Evolutionary conservation across 2,329 filamentous ascomycete species (phyloP), one percentile per base, ranked within the genome.

Genomic region (Fusarium sambucinum): DNA sequence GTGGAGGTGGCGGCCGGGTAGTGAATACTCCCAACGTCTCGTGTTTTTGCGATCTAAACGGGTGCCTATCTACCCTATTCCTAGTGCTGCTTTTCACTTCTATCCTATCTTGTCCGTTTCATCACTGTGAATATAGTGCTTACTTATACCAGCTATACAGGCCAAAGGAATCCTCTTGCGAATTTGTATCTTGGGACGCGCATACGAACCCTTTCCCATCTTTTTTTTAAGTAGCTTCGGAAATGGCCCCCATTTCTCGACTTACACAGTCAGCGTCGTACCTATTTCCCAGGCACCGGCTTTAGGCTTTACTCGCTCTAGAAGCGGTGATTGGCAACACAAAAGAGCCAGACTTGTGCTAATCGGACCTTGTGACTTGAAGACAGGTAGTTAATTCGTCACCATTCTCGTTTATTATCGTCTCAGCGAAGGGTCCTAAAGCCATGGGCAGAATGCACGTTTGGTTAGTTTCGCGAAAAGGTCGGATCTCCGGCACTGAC

Each of bases 201-300:
- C 47, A 33, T 16, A 9, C 25, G 6, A 51, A 5, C 13, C 21
- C 14, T 13, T 23, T 23, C 6, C 17, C 23, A 51, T 38, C 23
- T 40, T 29, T 25, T 17, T 19, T 50, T 52, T n/a, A 38, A 38
- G 35, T 37, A 52, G 21, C 27, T 45, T 47, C 17, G 16, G 30
- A n/a, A 23, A 48, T 25, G 33, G 57, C 57, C 66, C 66, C 66
- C 66, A 69, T 59, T 42, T 53, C 50, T 56, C 29, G 56, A 65
- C 56, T 67, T 69, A 66, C 66, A 69, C 52, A 69, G 66, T 69
- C 55, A 69, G 66, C 66, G 38, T 67, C 44, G 58, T 46, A 61
- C 66, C 44, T 53, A 50, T 65, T 50, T 41, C 45, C 57, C 53
- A 70, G 66, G 62, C 66, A 69, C 50, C 66, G 63, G 62, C 53